Base-by-base conservation (phyloP, 2,329 filamentous ascomycete genomes). In the Hymenoscyphus linearis region DNA sequence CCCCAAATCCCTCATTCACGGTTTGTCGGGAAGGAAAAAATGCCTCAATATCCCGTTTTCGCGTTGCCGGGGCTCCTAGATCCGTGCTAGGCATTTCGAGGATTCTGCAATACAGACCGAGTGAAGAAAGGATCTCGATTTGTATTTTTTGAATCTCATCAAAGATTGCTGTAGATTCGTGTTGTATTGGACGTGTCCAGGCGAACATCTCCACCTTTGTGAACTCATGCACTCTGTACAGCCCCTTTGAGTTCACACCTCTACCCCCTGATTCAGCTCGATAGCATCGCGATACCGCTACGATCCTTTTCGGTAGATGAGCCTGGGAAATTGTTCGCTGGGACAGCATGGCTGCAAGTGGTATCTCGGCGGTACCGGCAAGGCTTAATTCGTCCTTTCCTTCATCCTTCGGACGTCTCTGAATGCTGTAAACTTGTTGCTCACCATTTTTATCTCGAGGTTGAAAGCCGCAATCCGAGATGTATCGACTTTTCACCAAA, bases 161-260 rank as follows among this genome's bases (percentile, higher is more conserved):
- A 74, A 96, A 96, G 13, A 93, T 69, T 0, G 82, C 77, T 7
- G 81, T 77, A 0, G 85, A 78, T 47, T 74, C 72, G 35, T 71
- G 72, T 2, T 69, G 61, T 58, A 85, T 80, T 1, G 90, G 85
- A 34, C 81, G 69, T 4, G 91, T 89, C 95, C 95, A 99, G 0
- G 89, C 92, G 73, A 99, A 98, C 80, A 99, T 87, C 76, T 99
- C 95, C 0, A 99, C 93, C 74, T 99, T 99, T 31, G 92, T 96
- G 76, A 99, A 99, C 76, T 99, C 95, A 76, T 99, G 95, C 3
- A 99, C 95, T 31, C 95, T 88, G 76, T 98, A 99, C 1, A 99
- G 79, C 4, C 95, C 95, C 76, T 96, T 97, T 1, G 93, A 96
- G 68, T 95, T 91, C 26, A 89, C 87, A 34, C 95, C 95, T 44